Evolutionary conservation across 2,329 filamentous ascomycete species (phyloP), one percentile per base, ranked within the genome.

Genomic region (Trichoderma semiorbis): DNA sequence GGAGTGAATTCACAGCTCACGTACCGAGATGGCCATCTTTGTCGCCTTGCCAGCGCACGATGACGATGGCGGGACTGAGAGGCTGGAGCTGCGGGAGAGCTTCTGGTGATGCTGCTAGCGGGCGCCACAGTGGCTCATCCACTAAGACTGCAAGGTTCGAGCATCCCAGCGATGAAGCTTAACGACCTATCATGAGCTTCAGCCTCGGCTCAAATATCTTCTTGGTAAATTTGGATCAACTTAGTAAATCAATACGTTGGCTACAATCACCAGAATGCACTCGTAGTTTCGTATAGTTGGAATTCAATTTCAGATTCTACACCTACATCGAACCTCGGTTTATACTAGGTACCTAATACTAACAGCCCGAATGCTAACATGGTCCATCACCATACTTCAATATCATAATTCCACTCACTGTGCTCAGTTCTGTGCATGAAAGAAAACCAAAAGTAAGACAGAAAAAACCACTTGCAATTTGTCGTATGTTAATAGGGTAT

Each of bases 1-100:
- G 1, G 16, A 7, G 8, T 5, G 7, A n/a, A 12, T n/a, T 5
- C 11, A 28, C 24, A 21, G 47, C 24, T 64, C 28, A 74, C 77
- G 43, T 76, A 80, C 79, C 76, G 79, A 80, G 74, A 80, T 79
- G 64, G 79, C 79, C 79, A 80, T 80, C 72, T 77, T 53, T 78
- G 77, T 76, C 74, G 77, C 78, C 79, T 78, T 53, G 70, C 39
- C 60, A 64, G 69, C 64, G 74, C 75, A 76, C 78, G 74, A 80
- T 80, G 78, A 80, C 78, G 78, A 78, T 76, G 74, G 76, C 65
- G 77, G 78, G 78, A 78, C 73, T 43, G 50, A 36, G 50, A 43
- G 18, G 62, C 60, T 64, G 47, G 32, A 69, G 67, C 67, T 69
- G 30, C n/a, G 39, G 28, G 43, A 57, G 43, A 68, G 69, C 62